Conservation (phyloP, 257 asterid species). For the Pogostemon cablin region DNA sequence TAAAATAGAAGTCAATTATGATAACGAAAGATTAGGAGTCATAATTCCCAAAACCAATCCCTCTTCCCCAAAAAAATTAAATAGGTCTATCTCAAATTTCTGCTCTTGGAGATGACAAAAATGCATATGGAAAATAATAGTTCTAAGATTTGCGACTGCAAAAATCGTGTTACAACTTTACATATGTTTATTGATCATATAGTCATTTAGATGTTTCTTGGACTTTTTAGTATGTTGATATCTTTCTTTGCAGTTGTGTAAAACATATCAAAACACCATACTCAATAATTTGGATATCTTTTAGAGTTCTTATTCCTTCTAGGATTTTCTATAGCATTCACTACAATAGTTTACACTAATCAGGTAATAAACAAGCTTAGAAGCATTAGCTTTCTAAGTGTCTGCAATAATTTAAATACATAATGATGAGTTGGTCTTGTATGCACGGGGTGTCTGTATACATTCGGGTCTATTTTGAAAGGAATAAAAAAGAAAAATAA, state of each 20-base stretch:
- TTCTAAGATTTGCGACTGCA: not conserved
- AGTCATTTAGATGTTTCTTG: constrained; percentile 15
- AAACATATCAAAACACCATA: not conserved
- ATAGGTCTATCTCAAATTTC: not conserved
- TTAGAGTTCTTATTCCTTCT: not conserved
- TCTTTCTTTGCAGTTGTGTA: not conserved
- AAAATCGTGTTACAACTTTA: too few species aligned
- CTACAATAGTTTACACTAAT: constrained; percentile 7
- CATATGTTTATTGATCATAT: not conserved
- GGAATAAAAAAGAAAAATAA: too few species aligned
- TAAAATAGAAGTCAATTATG: not conserved
- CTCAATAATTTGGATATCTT: not conserved
- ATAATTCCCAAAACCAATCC: not conserved
- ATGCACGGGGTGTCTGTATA: not conserved
- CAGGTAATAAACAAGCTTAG: constrained; percentile 9
- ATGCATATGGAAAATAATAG: not conserved
- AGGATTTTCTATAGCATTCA: not conserved
- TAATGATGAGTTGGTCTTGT: too few species aligned
- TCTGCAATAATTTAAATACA: not conserved
- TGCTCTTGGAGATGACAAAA: not conserved
- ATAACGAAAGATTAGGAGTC: not conserved
- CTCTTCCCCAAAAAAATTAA: not conserved
- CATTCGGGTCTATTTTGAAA: too few species aligned
- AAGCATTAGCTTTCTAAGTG: not conserved
- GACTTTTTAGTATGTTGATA: not conserved